Evolutionary conservation across 768 basidiomycete genomes (phyloP), one percentile per base, ranked within the genome.

Genomic region (Boletus vermiculosoides): DNA sequence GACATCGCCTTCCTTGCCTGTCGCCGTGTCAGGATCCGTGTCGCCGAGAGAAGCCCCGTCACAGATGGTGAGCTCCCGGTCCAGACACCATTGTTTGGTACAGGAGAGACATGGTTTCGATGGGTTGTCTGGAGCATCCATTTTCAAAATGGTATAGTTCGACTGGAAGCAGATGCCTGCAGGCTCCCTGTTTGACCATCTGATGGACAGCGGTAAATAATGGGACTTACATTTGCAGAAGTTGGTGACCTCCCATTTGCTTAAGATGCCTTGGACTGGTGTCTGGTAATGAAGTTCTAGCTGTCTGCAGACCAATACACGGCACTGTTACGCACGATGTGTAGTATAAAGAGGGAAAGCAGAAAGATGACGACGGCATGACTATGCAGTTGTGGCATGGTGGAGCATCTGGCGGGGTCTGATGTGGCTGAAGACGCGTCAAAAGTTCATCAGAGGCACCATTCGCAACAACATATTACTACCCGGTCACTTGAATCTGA

Each of bases 41-140:
- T 94, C 90, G 25, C 94, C 94, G 51, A 95, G 74, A 49, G 83
- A 80, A 46, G 92, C 92, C 28, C 88, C 88, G 11, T 82, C 80
- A 70, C 92, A 96, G 44, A 93, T 95, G 16, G 81, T 76, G 37
- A 97, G 78, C 66, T 94, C 92, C 73, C 92, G 94, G 68, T 96
- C 91, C 54, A 94, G 77, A 74, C 94, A 97, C 90, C 94, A 97
- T 67, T 94, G 90, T 67, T 94, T 92, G 11, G 93, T 96, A 71
- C 94, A 97, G 6, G 92, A 90, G 25, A 94, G 79, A 71, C 94
- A 97, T 10, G 94, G 94, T 71, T 96, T 92, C 18, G 84, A 84
- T 2, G 92, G 90, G 65, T 90, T 87, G 68, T 93, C 87, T 31
- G 93, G 90, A 37, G 83, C 81, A 60, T 85, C 84, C 63, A 97